These are phyloP conservation scores for Aspergillus terreus DNA, from an alignment of 2,329 filamentous ascomycete species.

Conservation along the genomic window DNA sequence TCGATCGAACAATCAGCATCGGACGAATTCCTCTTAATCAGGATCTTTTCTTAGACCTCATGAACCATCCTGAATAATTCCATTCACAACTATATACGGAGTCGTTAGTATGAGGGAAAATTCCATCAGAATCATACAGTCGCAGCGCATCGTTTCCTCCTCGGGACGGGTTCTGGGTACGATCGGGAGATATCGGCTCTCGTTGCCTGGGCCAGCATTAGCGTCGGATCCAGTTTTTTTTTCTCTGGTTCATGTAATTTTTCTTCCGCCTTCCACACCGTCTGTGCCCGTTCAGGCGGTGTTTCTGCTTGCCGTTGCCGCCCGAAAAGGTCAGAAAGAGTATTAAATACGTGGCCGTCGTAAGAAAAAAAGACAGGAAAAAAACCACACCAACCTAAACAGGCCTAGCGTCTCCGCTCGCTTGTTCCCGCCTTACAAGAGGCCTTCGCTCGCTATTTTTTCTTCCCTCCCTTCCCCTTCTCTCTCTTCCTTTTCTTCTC, in stretches of 20 bases:
- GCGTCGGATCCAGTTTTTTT: constrained; percentile 19
- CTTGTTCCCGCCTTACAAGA: constrained; percentile 36
- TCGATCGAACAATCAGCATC: not conserved
- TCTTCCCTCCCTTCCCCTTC: constrained; percentile 33
- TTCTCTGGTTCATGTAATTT: constrained; percentile 11
- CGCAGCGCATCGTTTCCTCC: not conserved
- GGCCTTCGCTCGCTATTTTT: constrained; percentile 33
- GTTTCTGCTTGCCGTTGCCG: too few species aligned
- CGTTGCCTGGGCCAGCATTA: constrained; percentile 24
- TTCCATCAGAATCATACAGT: not conserved
- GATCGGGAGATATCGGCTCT: constrained; percentile 40
- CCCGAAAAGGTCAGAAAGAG: not conserved
- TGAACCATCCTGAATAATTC: not conserved
- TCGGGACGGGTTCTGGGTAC: constrained; percentile 16
- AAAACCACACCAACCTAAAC: constrained; percentile 11
- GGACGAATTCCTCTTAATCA: not conserved
- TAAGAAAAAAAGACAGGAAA: constrained; percentile 13
- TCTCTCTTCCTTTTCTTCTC: constrained; percentile 45
- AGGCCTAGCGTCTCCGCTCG: constrained; percentile 29
- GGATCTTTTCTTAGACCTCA: not conserved
- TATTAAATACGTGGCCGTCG: not conserved
- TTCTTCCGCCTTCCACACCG: constrained; percentile 1
- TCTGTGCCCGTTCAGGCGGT: not conserved
- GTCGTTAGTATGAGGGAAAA: not conserved
- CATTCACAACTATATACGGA: too few species aligned